Evolutionary conservation across 2,329 filamentous ascomycete species (phyloP), one percentile per base, ranked within the genome.

Genomic region (Anisogramma anomala): DNA sequence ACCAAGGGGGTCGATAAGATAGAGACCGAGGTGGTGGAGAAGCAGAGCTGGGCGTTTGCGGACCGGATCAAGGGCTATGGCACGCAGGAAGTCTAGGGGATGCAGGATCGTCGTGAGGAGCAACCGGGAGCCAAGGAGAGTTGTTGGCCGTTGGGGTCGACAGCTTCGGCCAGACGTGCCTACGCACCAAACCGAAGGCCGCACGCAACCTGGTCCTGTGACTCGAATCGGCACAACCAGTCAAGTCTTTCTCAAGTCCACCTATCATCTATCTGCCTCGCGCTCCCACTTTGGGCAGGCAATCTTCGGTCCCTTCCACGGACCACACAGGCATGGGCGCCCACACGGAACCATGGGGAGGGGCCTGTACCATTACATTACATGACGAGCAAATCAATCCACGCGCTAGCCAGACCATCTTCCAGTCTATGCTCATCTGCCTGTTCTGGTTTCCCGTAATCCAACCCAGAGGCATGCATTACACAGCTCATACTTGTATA

Each of bases 11-110:
- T 96, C 45, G 82, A 93, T 41, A 60, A 95, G 51, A 81, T 80
- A 61, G 78, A 93, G 64, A 68, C 83, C 54, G 84, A 94, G 70
- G 79, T 87, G 72, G 71, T 98, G 51, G 88, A 96, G 72, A 74
- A 80, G 55, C 89, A 96, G 74, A 95, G 87, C 74, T 96, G 89
- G 91, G 87, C 84, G 38, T 98, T 98, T 68, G 91, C 91, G 18
- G 89, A 96, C 60, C 75, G 81, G 53, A 95, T 98, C 62, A 82
- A 78, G 63, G 91, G 91, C 33, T 98, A 98, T 60, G 91, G 91
- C 47, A 93, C 88, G 19, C 88, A 96, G 71, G 71, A 66, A 33
- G 72, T 76, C 10, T 77, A 67, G 48, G 25, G 15, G n/a, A 17
- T 27, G 13, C 23, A 13, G 14, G 7, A 3, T 3, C 10, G 23